Conservation (phyloP, 2,329 filamentous ascomycete species). For the Huntiella decipiens region DNA sequence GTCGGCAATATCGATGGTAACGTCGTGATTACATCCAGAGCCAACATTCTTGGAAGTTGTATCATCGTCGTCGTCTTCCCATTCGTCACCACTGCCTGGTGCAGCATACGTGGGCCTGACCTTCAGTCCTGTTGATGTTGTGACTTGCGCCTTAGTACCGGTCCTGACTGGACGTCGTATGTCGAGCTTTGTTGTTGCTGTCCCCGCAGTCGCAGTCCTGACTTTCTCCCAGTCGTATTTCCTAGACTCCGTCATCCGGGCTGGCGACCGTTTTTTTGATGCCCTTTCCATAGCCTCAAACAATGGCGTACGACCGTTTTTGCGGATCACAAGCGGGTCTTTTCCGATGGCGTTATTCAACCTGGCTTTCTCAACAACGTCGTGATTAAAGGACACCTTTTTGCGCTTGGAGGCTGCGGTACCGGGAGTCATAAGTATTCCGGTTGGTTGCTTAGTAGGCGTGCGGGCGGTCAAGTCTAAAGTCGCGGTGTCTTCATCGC, state of each 20-base stretch:
- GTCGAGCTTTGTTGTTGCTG: too few relatives aligned
- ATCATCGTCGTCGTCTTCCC: conserved; percentile 31
- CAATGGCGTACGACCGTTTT: conserved; percentile 19
- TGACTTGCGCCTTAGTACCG: too few relatives aligned
- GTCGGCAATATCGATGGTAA: conserved; percentile 52
- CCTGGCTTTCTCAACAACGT: conserved; percentile 27
- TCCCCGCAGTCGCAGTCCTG: too few relatives aligned
- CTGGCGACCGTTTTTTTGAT: conserved; percentile 15
- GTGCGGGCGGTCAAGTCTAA: conserved; percentile 19
- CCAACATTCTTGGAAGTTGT: conserved; percentile 19
- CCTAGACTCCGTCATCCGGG: not conserved
- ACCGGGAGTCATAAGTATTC: conserved; percentile 45
- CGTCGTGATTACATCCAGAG: conserved; percentile 33
- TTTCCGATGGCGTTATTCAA: conserved; percentile 18
- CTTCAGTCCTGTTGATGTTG: too few relatives aligned
- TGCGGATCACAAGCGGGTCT: conserved; percentile 14
- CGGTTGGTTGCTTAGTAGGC: conserved; percentile 28
- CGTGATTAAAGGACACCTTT: conserved; percentile 44
- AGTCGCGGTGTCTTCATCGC: conserved; percentile 17
- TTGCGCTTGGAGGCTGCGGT: conserved; percentile 41
- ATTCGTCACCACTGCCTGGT: conserved; percentile 23
- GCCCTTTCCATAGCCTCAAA: conserved; percentile 28
- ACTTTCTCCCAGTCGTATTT: too few relatives aligned
- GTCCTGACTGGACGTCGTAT: too few relatives aligned
- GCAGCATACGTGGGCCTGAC: conserved; percentile 10